phyloP scores from a whole-genome alignment of 805 yeast genomes.

The Yarrowia sp. region DNA sequence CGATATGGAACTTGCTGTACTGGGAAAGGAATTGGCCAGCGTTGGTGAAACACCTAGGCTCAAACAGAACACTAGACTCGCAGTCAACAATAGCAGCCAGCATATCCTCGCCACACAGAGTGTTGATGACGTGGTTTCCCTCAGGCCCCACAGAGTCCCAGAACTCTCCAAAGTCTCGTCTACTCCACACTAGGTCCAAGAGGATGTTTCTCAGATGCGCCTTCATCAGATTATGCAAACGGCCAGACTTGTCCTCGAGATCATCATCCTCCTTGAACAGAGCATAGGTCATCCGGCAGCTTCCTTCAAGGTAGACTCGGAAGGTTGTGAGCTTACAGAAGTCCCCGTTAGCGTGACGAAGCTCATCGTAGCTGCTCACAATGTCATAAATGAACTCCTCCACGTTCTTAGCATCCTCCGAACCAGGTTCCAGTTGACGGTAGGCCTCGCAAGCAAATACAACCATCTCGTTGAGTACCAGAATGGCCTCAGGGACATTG shows the following conservation, averaged over 20 bases:
- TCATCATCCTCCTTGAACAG: conserved; percentile 10
- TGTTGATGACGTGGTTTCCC: conserved; percentile 27
- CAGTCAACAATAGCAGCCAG: conserved; percentile 16
- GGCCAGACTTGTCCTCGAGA: conserved; percentile 6
- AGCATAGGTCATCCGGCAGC: conserved; percentile 24
- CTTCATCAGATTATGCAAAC: conserved; percentile 1
- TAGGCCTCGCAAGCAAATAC: conserved; percentile 30
- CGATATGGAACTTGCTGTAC: conserved; percentile 25
- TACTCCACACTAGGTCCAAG: conserved; percentile 8
- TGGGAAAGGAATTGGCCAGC: conserved; percentile 30
- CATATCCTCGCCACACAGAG: conserved; percentile 25
- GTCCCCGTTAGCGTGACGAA: conserved; percentile 17
- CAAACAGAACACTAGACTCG: conserved; percentile 21
- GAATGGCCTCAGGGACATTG: conserved; percentile 35
- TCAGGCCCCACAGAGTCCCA: conserved; percentile 39
- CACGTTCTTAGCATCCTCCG: conserved; percentile 5
- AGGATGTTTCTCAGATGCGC: conserved; percentile 26
- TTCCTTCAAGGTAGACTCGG: conserved; percentile 22
- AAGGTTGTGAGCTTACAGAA: conserved; percentile 33
- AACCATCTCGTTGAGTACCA: conserved; percentile 26
- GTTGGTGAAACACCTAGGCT: conserved; percentile 28
- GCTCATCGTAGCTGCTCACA: conserved; percentile 28
- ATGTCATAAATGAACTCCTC: conserved; percentile 2
- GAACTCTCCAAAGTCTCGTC: conserved; percentile 33
- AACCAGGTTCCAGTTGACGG: conserved; percentile 2